Evolutionary conservation across 257 asterid genomes (phyloP).

Genomic region (Dorcoceras hygrometricum): DNA sequence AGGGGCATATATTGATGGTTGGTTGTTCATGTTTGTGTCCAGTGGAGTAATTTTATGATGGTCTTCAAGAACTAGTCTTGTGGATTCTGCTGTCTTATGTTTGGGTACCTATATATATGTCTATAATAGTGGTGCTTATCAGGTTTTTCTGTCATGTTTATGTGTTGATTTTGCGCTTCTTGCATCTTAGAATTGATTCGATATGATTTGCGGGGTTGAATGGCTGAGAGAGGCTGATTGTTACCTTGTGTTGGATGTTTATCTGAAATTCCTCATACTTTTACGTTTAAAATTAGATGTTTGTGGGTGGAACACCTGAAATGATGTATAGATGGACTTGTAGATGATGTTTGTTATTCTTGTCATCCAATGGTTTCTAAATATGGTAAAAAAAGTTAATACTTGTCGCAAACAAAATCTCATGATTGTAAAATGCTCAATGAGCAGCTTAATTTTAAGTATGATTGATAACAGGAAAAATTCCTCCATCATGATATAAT

Average conservation of each 20-base stretch:
- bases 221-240: background rate
- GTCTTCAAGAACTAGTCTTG: background rate
- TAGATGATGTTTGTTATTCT: constrained; percentile 1
- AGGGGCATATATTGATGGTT: no score
- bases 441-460: background rate
- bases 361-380: background rate
- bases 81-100: background rate
- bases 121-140: no score
- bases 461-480: background rate
- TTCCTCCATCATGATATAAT: background rate
- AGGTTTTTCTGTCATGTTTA: background rate
- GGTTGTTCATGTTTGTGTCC: no score
- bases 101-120: no score
- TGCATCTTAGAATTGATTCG: background rate
- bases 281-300: background rate
- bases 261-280: background rate
- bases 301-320: background rate
- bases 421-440: background rate
- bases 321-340: constrained; percentile 5
- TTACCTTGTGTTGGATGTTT: constrained; percentile 5
- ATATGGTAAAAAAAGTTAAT: background rate
- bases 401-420: background rate
- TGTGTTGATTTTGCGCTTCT: background rate
- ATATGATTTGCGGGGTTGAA: background rate
- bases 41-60: background rate